Evolutionary conservation across 495 filamentous ascomycete species (phyloP), one percentile per base, ranked within the genome.

Genomic region (Podospora comata): DNA sequence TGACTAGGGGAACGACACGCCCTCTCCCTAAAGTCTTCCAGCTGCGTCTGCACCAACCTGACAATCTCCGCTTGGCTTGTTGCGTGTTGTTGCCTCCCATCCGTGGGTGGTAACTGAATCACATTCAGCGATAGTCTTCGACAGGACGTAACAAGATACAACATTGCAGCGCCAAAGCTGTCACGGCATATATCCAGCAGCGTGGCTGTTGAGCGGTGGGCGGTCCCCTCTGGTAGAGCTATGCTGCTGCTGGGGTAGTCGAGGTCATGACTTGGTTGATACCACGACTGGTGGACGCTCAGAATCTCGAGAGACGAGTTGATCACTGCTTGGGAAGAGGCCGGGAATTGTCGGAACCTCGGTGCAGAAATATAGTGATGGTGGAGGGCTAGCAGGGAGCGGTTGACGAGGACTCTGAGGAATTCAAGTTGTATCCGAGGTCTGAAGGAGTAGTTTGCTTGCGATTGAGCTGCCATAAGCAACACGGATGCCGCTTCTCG

Each of bases 151-250:
- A 71, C 56, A 57, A 71, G 57, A 58, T 73, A 71, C 4, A 73
- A 28, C 61, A 74, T 69, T 7, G 74, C 74, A 5, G 68, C 70
- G 7, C 66, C 70, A 30, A 76, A 73, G 65, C 73, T 72, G 57
- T 76, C 74, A 60, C 70, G 74, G 64, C 72, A 72, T 15, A 76
- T 27, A 53, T 73, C 70, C 19, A 69, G 30, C 15, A 75, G 9
- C 2, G 15, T 11, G 9, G 15, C 9, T 13, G 7, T 48, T 48
- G 39, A 18, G 39, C 7, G 39, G 39, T 48, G 15, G 15, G 9
- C 2, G 15, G 9, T 2, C 9, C 9, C 39, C 39, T 48, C 39
- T 48, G 39, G 39, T 11, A 48, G 39, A 3, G 39, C 39, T 13
- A 13, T 11, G 65, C 18, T 26, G 62, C 18, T 26, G 26, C 64